Base-by-base conservation (phyloP, 192 early-diverging fungal genomes). In the Linnemannia elongata region DNA sequence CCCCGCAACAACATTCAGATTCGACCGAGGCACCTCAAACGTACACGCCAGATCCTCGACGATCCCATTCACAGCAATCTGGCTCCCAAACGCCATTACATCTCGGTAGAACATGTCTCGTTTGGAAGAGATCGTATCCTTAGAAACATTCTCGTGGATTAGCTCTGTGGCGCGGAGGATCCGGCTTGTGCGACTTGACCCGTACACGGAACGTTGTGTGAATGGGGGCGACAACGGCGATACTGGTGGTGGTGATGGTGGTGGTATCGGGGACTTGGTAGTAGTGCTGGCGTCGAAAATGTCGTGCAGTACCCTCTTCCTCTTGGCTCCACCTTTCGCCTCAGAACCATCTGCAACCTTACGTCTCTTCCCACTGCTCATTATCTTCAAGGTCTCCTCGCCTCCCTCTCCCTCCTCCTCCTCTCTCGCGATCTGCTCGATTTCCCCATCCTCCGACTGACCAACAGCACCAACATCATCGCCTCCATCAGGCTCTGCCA, bases 41-140 rank as follows among this genome's bases (percentile, higher is more conserved):
- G 85, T 81, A 52, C 85, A 87, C 1, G 85, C 85, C 39, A 87
- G 12, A 72, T 87, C 80, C 35, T 87, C 85, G 17, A 81, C 80
- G 36, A 87, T 81, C 41, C 13, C 42, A 35, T 87, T 80, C 6
- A 87, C 80, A 2, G 49, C 33, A 27, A 6, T 30, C 20, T 87
- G 85, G n/a, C 74, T 69, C n/a, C 72, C 47, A 71, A 87, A 87
- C 38, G 76, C 33, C 35, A n/a, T 13, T 7, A 81, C 72, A n/a
- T 87, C 85, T 9, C 79, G 73, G 30, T 87, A 87, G 45, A 27
- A 87, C 20, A 81, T 39, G 54, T 87, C 85, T 18, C 85, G 78
- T 42, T 87, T 87, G 1, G 79, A 55, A 6, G 76, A 77, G 15
- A 81, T 27, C 0, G 69, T 55, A 1, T 45, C 63, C 39, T 71